Evolutionary conservation across 345 rosid genomes (phyloP), one percentile per base, ranked within the genome.

Genomic region (Barbarea vulgaris): DNA sequence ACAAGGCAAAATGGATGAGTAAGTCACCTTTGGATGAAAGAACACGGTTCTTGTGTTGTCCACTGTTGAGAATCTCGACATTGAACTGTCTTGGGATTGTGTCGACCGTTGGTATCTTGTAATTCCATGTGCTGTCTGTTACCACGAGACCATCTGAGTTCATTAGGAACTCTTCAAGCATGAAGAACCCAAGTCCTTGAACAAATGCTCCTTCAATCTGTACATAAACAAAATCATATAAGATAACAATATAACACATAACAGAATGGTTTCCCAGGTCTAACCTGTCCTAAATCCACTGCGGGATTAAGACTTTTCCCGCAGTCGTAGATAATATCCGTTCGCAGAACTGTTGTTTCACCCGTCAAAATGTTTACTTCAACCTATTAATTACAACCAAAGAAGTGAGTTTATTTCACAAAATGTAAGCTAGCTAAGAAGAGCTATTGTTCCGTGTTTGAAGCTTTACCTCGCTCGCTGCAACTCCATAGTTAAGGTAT

Each of bases 161-260:
- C 56, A 88, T 84, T 54, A 71, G 76, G 83, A 85, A 92, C 74
- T 95, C 97, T 82, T 95, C 99, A 34, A 82, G 87, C 96, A 95
- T 86, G 79, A 90, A 92, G 84, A 95, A 89, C 44, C 99, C 99
- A 33, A 95, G 79, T 69, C 99, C 99, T 80, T 92, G 99, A 31
- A 95, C 93, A 63, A 90, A 95, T 50, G 97, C 88, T 69, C 99
- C 99, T 88, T 95, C 99, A 52, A 95, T 92, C 99, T 95, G 85
- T 36, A 51, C n/a, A n/a, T 22, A 52, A 44, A 27, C 68, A 41
- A n/a, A 60, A 19, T 1, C 54, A 76, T 22, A 27, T 14, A 46
- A 77, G n/a, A 63, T 44, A 53, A 52, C 63, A 41, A 39, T 11
- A 15, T 41, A 31, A 59, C 37, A 30, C n/a, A n/a, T n/a, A 34